These are phyloP conservation scores for Hypoxylon sp. DNA, from an alignment of 2,329 filamentous ascomycete genomes.

Conservation along the genomic window DNA sequence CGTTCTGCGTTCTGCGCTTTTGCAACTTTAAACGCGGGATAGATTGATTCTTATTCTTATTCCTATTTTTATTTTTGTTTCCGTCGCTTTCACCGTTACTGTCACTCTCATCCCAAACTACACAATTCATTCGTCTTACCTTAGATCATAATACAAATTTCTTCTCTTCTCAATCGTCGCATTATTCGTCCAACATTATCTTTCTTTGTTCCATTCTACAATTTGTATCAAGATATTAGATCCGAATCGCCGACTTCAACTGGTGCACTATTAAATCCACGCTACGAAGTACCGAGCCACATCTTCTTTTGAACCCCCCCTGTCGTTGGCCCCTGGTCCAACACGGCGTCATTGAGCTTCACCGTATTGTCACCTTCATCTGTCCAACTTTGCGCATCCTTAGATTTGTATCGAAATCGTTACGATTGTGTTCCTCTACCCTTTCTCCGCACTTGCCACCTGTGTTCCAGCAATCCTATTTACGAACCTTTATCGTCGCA, in stretches of 20 bases:
- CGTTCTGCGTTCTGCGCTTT: constrained; percentile 1
- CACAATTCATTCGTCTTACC: not conserved
- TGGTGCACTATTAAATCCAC: too few species aligned
- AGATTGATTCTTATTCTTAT: not conserved
- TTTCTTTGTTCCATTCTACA: constrained; percentile 19
- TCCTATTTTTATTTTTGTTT: too few species aligned
- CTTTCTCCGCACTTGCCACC: too few species aligned
- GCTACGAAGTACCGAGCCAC: constrained; percentile 13
- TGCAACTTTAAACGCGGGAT: constrained; percentile 6
- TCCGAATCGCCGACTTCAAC: constrained; percentile 21
- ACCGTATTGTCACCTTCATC: constrained; percentile 23
- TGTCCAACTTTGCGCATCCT: constrained; percentile 16
- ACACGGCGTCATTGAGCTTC: constrained; percentile 25
- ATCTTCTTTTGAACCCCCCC: constrained; percentile 20
- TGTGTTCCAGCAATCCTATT: too few species aligned
- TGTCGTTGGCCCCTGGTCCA: constrained; percentile 12
- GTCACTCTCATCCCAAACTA: too few species aligned
- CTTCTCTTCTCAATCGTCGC: not conserved
- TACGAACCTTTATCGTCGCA: too few species aligned
- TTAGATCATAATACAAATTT: not conserved
- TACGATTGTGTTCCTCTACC: constrained; percentile 6
- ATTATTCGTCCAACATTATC: not conserved
- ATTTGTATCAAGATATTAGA: too few species aligned
- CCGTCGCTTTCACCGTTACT: not conserved
- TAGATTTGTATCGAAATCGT: constrained; percentile 18